Conservation (phyloP, 2,329 filamentous ascomycete genomes). For the Neurospora crassa region DNA sequence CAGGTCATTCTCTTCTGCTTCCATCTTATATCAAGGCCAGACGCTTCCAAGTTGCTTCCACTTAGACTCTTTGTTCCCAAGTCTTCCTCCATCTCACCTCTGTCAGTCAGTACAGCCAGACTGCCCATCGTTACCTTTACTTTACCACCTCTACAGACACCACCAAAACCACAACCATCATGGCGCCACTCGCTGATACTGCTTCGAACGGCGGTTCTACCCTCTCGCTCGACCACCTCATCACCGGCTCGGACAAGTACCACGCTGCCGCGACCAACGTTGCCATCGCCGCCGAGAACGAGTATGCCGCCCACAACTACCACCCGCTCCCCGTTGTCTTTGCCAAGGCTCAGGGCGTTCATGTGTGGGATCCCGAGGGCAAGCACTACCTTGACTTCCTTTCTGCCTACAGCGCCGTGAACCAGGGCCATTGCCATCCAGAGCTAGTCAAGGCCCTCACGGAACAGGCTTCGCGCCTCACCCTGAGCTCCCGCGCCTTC, state of each 20-base stretch:
- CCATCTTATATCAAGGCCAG: slow-evolving; percentile 2
- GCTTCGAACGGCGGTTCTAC: slow-evolving; percentile 27
- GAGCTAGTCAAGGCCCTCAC: slow-evolving; percentile 84
- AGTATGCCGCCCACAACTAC: slow-evolving; percentile 96
- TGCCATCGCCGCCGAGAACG: slow-evolving; percentile 72
- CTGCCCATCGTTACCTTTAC: neutral
- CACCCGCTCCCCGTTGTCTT: slow-evolving; percentile 95
- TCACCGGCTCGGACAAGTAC: slow-evolving; percentile 28
- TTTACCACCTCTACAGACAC: slow-evolving; percentile 3
- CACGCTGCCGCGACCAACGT: slow-evolving; percentile 70
- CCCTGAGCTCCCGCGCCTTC: slow-evolving; percentile 88
- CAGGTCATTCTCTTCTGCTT: neutral
- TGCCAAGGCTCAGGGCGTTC: slow-evolving; percentile 70
- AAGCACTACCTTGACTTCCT: slow-evolving; percentile 95
- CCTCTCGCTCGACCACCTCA: slow-evolving; percentile 5
- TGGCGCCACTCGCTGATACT: slow-evolving; percentile 49
- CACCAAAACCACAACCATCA: slow-evolving; percentile 22
- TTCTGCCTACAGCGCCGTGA: slow-evolving; percentile 94
- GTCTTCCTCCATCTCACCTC: neutral
- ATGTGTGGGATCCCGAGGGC: slow-evolving; percentile 95
- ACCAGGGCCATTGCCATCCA: slow-evolving; percentile 96
- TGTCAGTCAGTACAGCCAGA: slow-evolving; percentile 5
- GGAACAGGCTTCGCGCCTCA: slow-evolving; percentile 82
- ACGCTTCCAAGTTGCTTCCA: neutral
- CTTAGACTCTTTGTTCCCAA: slow-evolving; percentile 1